phyloP scores from a whole-genome alignment of 495 filamentous ascomycete genomes.

The Penicillium manginii region DNA sequence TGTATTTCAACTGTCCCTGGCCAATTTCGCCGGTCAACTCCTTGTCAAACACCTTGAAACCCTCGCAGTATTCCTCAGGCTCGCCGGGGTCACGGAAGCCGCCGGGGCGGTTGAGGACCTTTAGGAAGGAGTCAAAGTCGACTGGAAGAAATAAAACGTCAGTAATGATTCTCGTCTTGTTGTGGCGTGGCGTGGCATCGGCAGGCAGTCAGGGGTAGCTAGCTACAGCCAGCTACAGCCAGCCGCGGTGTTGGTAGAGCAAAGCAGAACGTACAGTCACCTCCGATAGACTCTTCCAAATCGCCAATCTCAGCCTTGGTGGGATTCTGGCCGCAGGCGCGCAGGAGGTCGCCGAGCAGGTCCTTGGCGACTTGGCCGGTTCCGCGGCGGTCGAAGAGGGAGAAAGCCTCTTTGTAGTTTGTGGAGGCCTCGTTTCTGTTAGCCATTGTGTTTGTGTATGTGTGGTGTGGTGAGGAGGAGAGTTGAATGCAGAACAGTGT shows the following conservation, averaged over 20 bases:
- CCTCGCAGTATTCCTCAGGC: conserved; percentile 95
- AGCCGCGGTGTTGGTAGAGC: too few species aligned
- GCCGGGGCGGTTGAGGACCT: conserved; percentile 93
- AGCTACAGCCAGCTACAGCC: too few species aligned
- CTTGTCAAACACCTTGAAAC: conserved; percentile 99
- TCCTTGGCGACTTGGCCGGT: conserved; percentile 85
- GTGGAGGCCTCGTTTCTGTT: conserved; percentile 73
- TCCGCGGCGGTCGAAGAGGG: conserved; percentile 98
- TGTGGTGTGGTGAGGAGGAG: not conserved
- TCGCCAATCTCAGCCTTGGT: conserved; percentile 90
- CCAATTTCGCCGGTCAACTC: conserved; percentile 98
- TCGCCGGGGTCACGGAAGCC: conserved; percentile 98
- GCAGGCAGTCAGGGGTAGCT: too few species aligned
- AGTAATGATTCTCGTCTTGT: not conserved
- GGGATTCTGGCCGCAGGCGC: conserved; percentile 97
- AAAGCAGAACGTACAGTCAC: conserved; percentile 67
- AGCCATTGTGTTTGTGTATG: conserved; percentile 19
- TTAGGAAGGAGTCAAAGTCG: conserved; percentile 95
- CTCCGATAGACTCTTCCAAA: conserved; percentile 81
- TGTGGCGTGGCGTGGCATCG: conserved; percentile 13
- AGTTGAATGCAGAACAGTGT: not conserved
- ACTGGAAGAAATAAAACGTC: conserved; percentile 54
- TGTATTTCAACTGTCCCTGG: conserved; percentile 92
- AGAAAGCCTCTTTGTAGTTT: conserved; percentile 99
- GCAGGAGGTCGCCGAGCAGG: conserved; percentile 87